phyloP scores from a whole-genome alignment of 1,284 basidiomycete genomes.

The Salmacisia buchloeana region DNA sequence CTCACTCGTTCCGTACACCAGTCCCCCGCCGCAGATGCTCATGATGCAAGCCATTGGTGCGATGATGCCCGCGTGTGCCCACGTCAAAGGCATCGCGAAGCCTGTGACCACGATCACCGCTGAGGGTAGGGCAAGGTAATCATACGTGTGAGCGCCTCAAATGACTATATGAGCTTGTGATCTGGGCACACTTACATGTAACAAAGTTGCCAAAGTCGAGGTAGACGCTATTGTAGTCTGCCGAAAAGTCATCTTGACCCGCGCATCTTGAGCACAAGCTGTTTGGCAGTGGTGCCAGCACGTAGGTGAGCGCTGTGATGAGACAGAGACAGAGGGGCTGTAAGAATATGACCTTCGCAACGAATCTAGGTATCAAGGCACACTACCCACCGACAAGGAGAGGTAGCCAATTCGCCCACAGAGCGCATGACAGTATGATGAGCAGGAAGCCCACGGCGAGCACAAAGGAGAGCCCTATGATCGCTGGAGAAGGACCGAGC shows the following conservation, averaged over 20 bases:
- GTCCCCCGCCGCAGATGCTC: slow-evolving; percentile 86
- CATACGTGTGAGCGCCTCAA: too few relatives aligned
- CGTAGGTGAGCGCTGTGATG: slow-evolving; percentile 77
- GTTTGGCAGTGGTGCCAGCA: slow-evolving; percentile 91
- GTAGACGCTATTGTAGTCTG: slow-evolving; percentile 57
- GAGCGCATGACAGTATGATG: slow-evolving; percentile 93
- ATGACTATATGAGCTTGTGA: too few relatives aligned
- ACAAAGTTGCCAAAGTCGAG: slow-evolving; percentile 90
- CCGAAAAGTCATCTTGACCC: slow-evolving; percentile 57
- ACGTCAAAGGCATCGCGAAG: slow-evolving; percentile 82
- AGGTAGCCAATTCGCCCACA: slow-evolving; percentile 96
- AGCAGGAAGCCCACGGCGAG: slow-evolving; percentile 93
- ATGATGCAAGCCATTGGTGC: slow-evolving; percentile 77
- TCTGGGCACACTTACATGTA: too few relatives aligned
- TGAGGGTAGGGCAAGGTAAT: not conserved
- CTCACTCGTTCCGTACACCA: slow-evolving; percentile 94
- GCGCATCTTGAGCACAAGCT: slow-evolving; percentile 61
- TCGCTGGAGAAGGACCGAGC: slow-evolving; percentile 27
- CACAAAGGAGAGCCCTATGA: slow-evolving; percentile 67
- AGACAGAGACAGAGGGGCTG: not conserved
- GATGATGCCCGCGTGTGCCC: slow-evolving; percentile 88
- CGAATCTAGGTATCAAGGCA: not conserved
- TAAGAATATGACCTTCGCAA: too few relatives aligned
- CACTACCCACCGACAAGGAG: slow-evolving; percentile 80
- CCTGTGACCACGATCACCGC: slow-evolving; percentile 80